Percentiles rank a stretch among this genome's conserved stretches.
Evolutionary conservation across 2,329 filamentous ascomycete species (phyloP).

Genomic region (Nemania serpens): DNA sequence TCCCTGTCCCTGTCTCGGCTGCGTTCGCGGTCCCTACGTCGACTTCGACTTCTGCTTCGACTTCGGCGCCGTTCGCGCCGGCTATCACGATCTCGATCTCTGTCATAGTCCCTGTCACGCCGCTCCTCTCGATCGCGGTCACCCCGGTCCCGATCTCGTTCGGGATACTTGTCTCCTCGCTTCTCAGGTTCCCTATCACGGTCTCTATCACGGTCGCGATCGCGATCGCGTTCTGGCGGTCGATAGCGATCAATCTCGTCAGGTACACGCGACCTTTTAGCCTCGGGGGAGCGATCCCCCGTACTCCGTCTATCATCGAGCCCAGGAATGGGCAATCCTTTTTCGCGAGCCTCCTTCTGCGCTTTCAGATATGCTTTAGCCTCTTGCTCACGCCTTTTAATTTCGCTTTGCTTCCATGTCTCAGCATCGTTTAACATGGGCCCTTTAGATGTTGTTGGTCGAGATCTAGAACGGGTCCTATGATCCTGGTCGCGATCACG

Average conservation of each 20-base stretch:
- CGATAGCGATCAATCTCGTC: conserved; percentile 56
- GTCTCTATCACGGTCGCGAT: conserved; percentile 27
- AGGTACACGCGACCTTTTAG: conserved; percentile 44
- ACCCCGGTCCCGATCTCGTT: conserved; percentile 50
- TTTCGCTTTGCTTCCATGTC: conserved; percentile 64
- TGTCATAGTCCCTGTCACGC: conserved; percentile 31
- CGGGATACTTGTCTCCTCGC: conserved; percentile 15
- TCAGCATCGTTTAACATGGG: conserved; percentile 50
- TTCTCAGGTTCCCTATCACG: conserved; percentile 24
- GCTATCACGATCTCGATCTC: conserved; percentile 27
- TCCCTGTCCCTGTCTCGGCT: conserved; percentile 43
- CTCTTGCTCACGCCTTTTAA: conserved; percentile 65
- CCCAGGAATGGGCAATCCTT: conserved; percentile 62
- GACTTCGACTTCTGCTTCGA: conserved; percentile 30
- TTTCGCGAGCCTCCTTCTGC: conserved; percentile 63
- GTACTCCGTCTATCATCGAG: conserved; percentile 57
- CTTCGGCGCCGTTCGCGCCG: conserved; percentile 26
- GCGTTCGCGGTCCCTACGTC: conserved; percentile 40
- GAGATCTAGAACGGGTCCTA: conserved; percentile 50
- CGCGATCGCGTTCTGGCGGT: conserved; percentile 47
- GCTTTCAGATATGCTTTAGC: conserved; percentile 68
- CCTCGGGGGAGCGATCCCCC: conserved; percentile 51
- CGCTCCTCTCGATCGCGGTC: conserved; percentile 27
- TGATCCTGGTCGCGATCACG: conserved; percentile 40
- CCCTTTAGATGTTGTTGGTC: conserved; percentile 48